phyloP scores from a whole-genome alignment of 495 filamentous ascomycete species.

The Pyrenula massariospora region DNA sequence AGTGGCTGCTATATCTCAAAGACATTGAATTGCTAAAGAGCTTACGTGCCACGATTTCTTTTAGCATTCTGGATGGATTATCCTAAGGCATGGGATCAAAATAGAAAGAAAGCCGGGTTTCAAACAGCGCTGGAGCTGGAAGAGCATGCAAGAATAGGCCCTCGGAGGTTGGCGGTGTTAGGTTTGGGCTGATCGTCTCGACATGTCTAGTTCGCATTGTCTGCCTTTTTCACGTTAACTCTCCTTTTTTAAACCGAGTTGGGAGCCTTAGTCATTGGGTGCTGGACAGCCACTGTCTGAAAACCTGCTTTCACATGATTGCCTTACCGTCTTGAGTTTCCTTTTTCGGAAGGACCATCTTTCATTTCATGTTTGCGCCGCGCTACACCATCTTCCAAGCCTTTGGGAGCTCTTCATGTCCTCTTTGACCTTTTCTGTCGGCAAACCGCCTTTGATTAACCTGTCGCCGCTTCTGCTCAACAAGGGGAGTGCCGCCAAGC shows the following conservation, averaged over 20 bases:
- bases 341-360: neutral
- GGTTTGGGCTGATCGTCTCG: neutral
- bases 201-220: neutral
- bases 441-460: neutral
- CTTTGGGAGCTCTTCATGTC: neutral
- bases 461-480: neutral
- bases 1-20: neutral
- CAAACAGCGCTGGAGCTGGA: neutral
- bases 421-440: neutral
- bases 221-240: neutral
- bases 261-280: neutral
- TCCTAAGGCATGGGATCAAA: neutral
- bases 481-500: neutral
- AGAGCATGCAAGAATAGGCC: neutral
- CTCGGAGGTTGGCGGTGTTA: neutral
- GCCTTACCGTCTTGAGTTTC: neutral
- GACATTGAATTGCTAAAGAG: neutral
- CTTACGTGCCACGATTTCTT: neutral
- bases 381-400: neutral
- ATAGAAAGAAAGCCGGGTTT: neutral
- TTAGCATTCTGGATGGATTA: neutral
- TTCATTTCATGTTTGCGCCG: neutral
- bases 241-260: neutral
- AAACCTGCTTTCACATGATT: neutral
- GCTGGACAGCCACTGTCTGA: neutral